Percentiles rank a stretch among this genome's conserved stretches.
These are phyloP conservation scores for Moesziomyces aphidis DNA, from an alignment of 1,284 basidiomycete genomes.

Conservation along the genomic window DNA sequence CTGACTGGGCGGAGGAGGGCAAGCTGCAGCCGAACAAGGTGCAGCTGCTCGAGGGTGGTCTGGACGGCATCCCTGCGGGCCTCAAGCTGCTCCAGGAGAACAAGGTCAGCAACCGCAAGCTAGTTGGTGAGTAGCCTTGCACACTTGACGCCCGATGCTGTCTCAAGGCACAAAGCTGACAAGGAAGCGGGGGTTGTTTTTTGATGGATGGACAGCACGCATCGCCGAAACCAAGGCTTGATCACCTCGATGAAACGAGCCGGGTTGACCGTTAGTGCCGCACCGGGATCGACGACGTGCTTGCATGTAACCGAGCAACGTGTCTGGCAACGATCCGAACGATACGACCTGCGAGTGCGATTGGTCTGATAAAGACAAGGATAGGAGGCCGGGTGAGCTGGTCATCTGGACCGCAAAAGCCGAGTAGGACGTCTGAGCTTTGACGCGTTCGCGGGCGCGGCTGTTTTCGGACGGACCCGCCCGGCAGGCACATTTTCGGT, in stretches of 20 bases:
- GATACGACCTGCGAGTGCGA: not conserved
- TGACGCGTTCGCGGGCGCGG: not conserved
- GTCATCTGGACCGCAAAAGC: conserved; percentile 14
- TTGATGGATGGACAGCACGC: conserved; percentile 9
- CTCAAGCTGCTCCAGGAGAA: conserved; percentile 52
- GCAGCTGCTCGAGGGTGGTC: conserved; percentile 47
- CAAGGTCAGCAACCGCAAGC: conserved; percentile 65
- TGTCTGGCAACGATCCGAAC: not conserved
- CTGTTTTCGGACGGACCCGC: not conserved
- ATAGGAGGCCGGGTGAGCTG: not conserved
- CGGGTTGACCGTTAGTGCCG: not conserved
- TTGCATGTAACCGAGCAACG: not conserved
- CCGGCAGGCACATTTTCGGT: not conserved
- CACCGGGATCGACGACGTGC: not conserved
- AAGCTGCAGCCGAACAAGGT: conserved; percentile 56
- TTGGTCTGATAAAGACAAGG: not conserved
- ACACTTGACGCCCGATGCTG: not conserved
- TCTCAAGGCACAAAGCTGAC: too few species aligned
- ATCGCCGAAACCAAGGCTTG: conserved; percentile 28
- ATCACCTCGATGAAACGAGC: conserved; percentile 7
- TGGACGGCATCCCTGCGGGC: conserved; percentile 45
- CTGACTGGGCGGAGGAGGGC: conserved; percentile 55
- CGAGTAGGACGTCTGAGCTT: not conserved
- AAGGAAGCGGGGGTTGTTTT: not conserved
- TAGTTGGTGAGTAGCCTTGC: conserved; percentile 60